phyloP scores from a whole-genome alignment of 73 alveolate genomes.

The Tetrahymena malaccensis region DNA sequence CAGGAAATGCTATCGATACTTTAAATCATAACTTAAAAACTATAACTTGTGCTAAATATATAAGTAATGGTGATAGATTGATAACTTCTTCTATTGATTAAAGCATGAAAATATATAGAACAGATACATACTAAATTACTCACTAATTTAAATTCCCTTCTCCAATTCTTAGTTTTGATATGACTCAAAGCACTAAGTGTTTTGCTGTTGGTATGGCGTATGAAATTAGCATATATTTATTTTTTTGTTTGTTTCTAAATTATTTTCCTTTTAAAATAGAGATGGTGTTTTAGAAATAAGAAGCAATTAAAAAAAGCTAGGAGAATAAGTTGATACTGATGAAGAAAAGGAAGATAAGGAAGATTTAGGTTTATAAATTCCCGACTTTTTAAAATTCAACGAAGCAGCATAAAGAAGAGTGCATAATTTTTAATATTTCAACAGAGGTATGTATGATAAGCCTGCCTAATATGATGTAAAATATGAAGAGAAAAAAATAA shows the following conservation, averaged over 20 bases:
- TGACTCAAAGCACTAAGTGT: neutral
- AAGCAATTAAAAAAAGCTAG: neutral
- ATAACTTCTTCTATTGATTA: neutral
- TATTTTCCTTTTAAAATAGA: neutral
- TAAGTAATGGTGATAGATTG: neutral
- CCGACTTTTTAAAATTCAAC: neutral
- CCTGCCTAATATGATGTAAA: constrained; percentile 3
- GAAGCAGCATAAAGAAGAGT: constrained; percentile 12
- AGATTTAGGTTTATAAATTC: neutral
- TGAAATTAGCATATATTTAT: neutral
- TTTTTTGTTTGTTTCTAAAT: neutral
- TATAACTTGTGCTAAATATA: neutral
- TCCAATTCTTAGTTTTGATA: neutral
- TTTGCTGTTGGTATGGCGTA: neutral
- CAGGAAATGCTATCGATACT: neutral
- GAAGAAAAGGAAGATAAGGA: neutral
- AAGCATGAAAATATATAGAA: neutral
- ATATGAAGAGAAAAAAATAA: neutral
- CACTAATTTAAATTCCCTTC: neutral
- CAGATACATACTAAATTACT: neutral
- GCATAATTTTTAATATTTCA: constrained; percentile 9
- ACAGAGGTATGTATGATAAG: constrained; percentile 15
- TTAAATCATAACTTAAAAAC: neutral
- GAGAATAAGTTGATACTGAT: neutral
- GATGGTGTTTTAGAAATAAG: neutral